Conservation (phyloP, 345 rosid genomes). For the Pistacia integerrima region DNA sequence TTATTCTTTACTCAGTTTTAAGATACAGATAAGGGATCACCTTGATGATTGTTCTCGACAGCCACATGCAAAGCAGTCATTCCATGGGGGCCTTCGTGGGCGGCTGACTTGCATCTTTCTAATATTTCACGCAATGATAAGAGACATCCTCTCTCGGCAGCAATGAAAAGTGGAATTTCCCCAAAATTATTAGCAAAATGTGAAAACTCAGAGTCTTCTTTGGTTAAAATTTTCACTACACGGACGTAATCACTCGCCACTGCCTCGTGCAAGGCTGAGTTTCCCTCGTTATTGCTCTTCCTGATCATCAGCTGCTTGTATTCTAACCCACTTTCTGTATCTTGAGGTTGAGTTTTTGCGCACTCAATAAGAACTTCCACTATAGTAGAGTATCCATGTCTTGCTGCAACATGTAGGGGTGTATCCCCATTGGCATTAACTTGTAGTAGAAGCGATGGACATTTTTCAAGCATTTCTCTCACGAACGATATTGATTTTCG, state of each 20-base stretch:
- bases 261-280: slow-evolving; percentile 15
- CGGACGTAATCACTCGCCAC: background rate
- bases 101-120: background rate
- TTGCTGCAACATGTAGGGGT: too few relatives aligned
- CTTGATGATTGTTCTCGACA: background rate
- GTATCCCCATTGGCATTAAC: too few relatives aligned
- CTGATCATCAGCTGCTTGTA: background rate
- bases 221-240: background rate
- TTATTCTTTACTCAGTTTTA: too few relatives aligned
- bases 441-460: too few relatives aligned
- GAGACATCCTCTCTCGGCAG: background rate
- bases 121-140: background rate
- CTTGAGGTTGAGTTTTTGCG: background rate
- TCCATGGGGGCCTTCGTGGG: slow-evolving; percentile 1
- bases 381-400: too few relatives aligned
- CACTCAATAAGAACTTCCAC: too few relatives aligned
- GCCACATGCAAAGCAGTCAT: slow-evolving; percentile 11
- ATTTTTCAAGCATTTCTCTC: too few relatives aligned
- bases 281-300: background rate
- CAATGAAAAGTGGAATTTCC: slow-evolving; percentile 8
- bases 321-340: background rate
- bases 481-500: too few relatives aligned
- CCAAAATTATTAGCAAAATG: background rate
- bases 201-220: background rate
- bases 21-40: too few relatives aligned